These are phyloP conservation scores for Ogataea allantospora DNA, from an alignment of 805 yeast genomes.

Conservation along the genomic window DNA sequence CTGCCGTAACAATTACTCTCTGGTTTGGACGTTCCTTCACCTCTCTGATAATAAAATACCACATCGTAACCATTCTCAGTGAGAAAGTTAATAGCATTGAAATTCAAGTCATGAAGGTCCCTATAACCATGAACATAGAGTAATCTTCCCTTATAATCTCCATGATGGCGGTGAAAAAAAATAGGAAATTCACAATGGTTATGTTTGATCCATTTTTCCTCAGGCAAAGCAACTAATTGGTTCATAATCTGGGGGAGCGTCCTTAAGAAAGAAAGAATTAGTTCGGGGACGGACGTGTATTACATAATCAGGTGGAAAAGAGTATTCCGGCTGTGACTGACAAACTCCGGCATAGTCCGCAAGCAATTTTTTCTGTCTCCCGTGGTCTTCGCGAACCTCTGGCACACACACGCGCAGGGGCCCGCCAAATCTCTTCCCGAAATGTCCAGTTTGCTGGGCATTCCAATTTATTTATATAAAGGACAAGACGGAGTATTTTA, in stretches of 20 bases:
- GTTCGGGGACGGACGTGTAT: too few relatives aligned
- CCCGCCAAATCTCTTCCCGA: conserved; percentile 5
- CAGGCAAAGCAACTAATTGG: neutral
- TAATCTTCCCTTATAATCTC: conserved; percentile 47
- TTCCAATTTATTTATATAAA: conserved; percentile 3
- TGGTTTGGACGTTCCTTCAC: conserved; percentile 65
- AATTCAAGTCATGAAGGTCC: conserved; percentile 52
- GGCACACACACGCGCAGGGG: neutral
- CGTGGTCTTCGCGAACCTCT: conserved; percentile 1
- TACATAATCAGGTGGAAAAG: conserved; percentile 6
- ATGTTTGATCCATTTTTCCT: conserved; percentile 6
- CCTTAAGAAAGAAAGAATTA: neutral
- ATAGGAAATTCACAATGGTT: conserved; percentile 26
- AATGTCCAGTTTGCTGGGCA: conserved; percentile 9
- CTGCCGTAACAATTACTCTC: conserved; percentile 48
- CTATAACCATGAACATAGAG: conserved; percentile 71
- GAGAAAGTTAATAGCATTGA: conserved; percentile 52
- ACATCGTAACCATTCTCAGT: conserved; percentile 57
- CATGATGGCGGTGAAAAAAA: conserved; percentile 18
- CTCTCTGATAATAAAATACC: conserved; percentile 72
- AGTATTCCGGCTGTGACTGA: conserved; percentile 5
- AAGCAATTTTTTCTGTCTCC: conserved; percentile 2
- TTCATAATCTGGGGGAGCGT: conserved; percentile 1
- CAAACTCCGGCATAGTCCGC: conserved; percentile 14
- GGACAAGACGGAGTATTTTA: conserved; percentile 5